Evolutionary conservation across 805 yeast genomes (phyloP).

Genomic region (Wickerhamomyces ciferrii): DNA sequence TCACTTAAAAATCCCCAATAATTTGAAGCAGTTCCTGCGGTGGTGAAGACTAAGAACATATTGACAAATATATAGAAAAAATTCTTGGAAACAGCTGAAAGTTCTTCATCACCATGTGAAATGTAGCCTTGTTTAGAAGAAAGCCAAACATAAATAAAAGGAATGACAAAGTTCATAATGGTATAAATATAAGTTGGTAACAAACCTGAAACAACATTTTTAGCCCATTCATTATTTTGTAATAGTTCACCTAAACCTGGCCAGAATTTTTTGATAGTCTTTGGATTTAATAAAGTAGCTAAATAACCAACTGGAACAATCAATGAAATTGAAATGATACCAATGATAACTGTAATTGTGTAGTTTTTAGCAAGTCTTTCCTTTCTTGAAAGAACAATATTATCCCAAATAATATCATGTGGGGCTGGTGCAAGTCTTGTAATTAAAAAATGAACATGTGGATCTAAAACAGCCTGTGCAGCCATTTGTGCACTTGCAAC

Average conservation of each 20-base stretch:
- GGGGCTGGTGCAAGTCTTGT: constrained; percentile 93
- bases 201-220: constrained; percentile 77
- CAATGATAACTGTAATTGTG: constrained; percentile 60
- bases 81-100: constrained; percentile 85
- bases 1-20: constrained; percentile 80
- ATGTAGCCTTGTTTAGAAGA: constrained; percentile 84
- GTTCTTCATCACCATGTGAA: constrained; percentile 88
- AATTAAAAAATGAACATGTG: constrained; percentile 76
- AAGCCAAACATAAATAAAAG: constrained; percentile 80
- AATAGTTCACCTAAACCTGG: constrained; percentile 74
- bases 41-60: constrained; percentile 87
- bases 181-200: constrained; percentile 91
- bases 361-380: constrained; percentile 66
- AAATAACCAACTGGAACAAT: constrained; percentile 80
- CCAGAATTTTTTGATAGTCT: constrained; percentile 75
- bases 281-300: constrained; percentile 75
- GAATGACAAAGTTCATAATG: constrained; percentile 73
- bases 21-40: constrained; percentile 87
- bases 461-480: constrained; percentile 92
- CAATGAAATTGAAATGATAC: constrained; percentile 64
- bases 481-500: constrained; percentile 96
- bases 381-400: constrained; percentile 71
- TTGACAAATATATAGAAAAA: constrained; percentile 93
- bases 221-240: constrained; percentile 62
- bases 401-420: constrained; percentile 90